These are phyloP conservation scores for Calendula officinalis DNA, from an alignment of 129 eudicot genomes.

Conservation along the genomic window DNA sequence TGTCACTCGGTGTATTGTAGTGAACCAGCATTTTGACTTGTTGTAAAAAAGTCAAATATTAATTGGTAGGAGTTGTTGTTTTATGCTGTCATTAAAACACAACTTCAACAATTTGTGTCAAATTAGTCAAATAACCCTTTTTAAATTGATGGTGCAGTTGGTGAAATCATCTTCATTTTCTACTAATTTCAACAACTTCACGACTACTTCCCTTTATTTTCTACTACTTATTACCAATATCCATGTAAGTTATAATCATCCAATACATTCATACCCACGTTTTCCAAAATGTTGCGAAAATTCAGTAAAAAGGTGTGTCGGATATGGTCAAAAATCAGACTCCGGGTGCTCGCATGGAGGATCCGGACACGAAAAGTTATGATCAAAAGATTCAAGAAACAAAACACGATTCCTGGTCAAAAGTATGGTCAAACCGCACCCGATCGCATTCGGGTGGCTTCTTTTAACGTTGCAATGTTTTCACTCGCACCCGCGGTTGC, in stretches of 20 bases:
- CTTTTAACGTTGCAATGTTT: conserved; percentile 85
- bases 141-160: conserved; percentile 70
- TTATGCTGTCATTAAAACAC: conserved; percentile 44
- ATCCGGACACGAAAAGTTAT: conserved; percentile 57
- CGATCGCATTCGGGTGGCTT: conserved; percentile 60
- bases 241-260: conserved; percentile 4
- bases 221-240: conserved; percentile 6
- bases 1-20: conserved; percentile 14
- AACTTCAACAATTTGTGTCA: conserved; percentile 32
- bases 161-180: conserved; percentile 24
- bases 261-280: background rate
- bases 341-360: conserved; percentile 48
- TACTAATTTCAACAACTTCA: conserved; percentile 33
- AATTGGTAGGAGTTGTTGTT: conserved; percentile 60
- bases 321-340: conserved; percentile 55
- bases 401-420: conserved; percentile 25
- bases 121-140: conserved; percentile 53
- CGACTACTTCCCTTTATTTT: conserved; percentile 17
- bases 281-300: conserved; percentile 33
- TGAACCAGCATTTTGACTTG: conserved; percentile 6
- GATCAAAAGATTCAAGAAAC: conserved; percentile 56
- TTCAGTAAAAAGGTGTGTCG: conserved; percentile 45
- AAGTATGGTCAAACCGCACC: conserved; percentile 23
- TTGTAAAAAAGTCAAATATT: conserved; percentile 27
- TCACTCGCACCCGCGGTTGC: conserved; percentile 82